phyloP scores from a whole-genome alignment of 768 basidiomycete genomes.

The Mycena kentingensis region DNA sequence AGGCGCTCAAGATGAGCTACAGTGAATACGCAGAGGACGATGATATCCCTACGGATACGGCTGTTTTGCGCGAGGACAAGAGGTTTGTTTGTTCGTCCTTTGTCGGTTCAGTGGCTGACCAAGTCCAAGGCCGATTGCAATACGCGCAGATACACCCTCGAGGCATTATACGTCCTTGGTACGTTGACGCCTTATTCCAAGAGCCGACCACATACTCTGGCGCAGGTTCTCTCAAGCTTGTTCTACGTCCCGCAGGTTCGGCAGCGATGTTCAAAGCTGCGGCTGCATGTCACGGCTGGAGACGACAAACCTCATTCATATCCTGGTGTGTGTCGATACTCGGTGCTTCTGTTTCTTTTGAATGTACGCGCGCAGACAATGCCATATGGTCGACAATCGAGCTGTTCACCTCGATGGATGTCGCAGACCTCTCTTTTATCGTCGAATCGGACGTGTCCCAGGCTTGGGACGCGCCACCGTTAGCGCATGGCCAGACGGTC shows the following conservation, averaged over 20 bases:
- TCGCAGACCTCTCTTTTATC: conserved; percentile 59
- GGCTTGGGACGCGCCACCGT: conserved; percentile 45
- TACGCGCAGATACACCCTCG: conserved; percentile 56
- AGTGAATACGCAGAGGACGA: conserved; percentile 15
- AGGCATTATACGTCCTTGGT: conserved; percentile 65
- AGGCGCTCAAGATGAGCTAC: conserved; percentile 16
- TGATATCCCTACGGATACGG: conserved; percentile 5
- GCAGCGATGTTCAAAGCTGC: conserved; percentile 37
- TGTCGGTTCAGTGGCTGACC: background rate
- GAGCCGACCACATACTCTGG: background rate
- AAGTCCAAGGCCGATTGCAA: conserved; percentile 61
- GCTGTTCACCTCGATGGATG: conserved; percentile 69
- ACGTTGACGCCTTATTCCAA: conserved; percentile 13
- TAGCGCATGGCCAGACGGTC: conserved; percentile 36
- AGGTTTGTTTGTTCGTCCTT: conserved; percentile 8
- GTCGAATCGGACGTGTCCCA: conserved; percentile 52
- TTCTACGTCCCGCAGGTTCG: conserved; percentile 75
- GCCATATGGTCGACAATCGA: conserved; percentile 62
- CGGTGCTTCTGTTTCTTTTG: background rate
- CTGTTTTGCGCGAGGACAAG: conserved; percentile 2
- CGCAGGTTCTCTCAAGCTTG: conserved; percentile 56
- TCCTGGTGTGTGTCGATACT: conserved; percentile 33
- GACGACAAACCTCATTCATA: conserved; percentile 25
- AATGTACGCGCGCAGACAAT: conserved; percentile 37
- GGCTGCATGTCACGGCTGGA: conserved; percentile 32